These are phyloP conservation scores for Linnemannia elongata DNA, from an alignment of 192 early-diverging fungal species.

Conservation along the genomic window DNA sequence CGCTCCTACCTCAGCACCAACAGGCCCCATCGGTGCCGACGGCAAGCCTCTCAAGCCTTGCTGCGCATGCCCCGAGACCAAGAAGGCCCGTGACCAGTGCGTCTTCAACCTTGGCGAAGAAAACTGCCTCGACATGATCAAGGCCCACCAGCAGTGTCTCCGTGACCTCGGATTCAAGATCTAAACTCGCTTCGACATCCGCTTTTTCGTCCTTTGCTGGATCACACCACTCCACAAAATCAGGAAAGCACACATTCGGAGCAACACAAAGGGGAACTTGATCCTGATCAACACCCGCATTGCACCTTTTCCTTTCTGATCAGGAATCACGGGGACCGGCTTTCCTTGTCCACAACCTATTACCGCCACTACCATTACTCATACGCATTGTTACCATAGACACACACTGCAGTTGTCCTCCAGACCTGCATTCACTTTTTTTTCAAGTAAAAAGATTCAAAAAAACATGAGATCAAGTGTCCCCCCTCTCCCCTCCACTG, in stretches of 20 bases:
- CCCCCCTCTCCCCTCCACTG: not conserved
- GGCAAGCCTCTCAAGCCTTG: slow-evolving; percentile 88
- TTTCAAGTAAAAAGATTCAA: slow-evolving; percentile 8
- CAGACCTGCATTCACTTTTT: slow-evolving; percentile 6
- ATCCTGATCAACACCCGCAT: slow-evolving; percentile 4
- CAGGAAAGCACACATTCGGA: not conserved
- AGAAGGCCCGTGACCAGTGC: slow-evolving; percentile 90
- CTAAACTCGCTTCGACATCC: slow-evolving; percentile 41
- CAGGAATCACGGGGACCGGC: not conserved
- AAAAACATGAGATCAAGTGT: slow-evolving; percentile 3
- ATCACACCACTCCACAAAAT: not conserved
- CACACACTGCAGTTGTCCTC: not conserved
- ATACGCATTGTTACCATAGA: slow-evolving; percentile 11
- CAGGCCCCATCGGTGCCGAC: slow-evolving; percentile 58
- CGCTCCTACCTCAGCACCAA: not conserved
- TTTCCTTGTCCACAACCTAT: not conserved
- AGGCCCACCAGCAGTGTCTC: slow-evolving; percentile 92
- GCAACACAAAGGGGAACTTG: not conserved
- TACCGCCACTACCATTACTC: not conserved
- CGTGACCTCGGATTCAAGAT: slow-evolving; percentile 95
- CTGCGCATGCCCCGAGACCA: slow-evolving; percentile 97
- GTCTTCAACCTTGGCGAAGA: slow-evolving; percentile 89
- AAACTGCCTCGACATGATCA: slow-evolving; percentile 89
- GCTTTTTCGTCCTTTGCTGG: no score
- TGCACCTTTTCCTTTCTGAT: not conserved